Evolutionary conservation across 352 stramenopile species (phyloP), one percentile per base, ranked within the genome.

Genomic region (Blastocystis sp.): DNA sequence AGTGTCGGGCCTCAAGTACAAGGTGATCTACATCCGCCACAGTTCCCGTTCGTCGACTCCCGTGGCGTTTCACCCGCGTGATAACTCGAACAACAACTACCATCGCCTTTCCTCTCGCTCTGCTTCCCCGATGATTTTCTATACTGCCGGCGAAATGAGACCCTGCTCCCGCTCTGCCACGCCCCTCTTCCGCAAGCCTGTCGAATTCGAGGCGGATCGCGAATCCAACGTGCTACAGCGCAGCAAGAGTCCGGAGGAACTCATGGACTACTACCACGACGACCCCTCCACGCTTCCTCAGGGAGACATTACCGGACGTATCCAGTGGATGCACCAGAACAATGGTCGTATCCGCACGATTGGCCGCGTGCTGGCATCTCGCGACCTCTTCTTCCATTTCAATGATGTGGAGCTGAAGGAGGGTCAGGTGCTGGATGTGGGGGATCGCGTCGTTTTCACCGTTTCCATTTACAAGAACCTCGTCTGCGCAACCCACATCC

Each of bases 281-380:
- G 78, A 88, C 34, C 78, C 78, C 11, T 74, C 78, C 38, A 65
- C 78, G 40, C 78, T 88, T 1, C 78, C 78, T 61, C 64, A 76
- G 45, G 78, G 68, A 38, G 78, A 69, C 45, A 48, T 88, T 6
- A 48, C 54, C 40, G 78, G 78, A 21, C 64, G 68, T 24, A 71
- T 88, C 28, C 78, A 88, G 68, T 88, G 78, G 78, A 88, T 88
- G n/a, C 78, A 88, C 59, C 45, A 79, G 64, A 88, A 88, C 54
- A 88, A 88, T 61, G 78, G 78, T 0, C 78, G 78, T 24, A 88
- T 88, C 17, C 19, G 78, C 43, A 79, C 63, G 11, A 66, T 79
- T n/a, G 78, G 64, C 21, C 42, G 19, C 19, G 54, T 88, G 4
- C 64, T 65, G 64, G 70, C 64, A 10, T 64, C 68, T 11, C 59